A percentile compares a stretch with the other conserved stretches of the same genome.
Conservation (phyloP, 2,329 filamentous ascomycete species). For the Cyphellophora europaea region DNA sequence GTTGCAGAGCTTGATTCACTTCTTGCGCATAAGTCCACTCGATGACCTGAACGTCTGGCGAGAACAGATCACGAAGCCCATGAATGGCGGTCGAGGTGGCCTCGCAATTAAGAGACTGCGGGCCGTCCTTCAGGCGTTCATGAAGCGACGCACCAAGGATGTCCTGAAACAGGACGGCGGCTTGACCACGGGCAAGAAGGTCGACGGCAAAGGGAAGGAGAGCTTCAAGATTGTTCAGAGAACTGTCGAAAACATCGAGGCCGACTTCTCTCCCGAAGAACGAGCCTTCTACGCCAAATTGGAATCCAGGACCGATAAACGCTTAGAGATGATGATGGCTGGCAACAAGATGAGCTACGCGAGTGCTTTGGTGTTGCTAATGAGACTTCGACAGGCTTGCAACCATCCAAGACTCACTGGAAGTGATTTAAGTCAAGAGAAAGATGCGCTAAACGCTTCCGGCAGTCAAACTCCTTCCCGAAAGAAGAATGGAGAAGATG, state of each 20-base stretch:
- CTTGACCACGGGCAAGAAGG: conserved; percentile 59
- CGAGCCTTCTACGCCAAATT: conserved; percentile 77
- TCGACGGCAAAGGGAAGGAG: conserved; percentile 42
- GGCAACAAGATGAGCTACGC: conserved; percentile 77
- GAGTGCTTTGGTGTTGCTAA: conserved; percentile 82
- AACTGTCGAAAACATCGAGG: conserved; percentile 71
- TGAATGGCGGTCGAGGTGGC: conserved; percentile 83
- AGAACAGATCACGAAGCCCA: conserved; percentile 76
- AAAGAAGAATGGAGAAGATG: conserved; percentile 45
- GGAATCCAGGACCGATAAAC: conserved; percentile 74
- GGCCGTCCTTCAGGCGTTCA: conserved; percentile 79
- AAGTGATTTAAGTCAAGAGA: conserved; percentile 76
- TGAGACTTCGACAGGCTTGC: conserved; percentile 84
- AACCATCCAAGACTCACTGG: conserved; percentile 88
- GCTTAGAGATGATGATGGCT: conserved; percentile 80
- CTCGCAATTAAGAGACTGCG: conserved; percentile 82
- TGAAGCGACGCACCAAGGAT: conserved; percentile 97
- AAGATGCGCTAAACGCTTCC: conserved; percentile 41
- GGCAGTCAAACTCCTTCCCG: conserved; percentile 1
- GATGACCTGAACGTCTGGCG: conserved; percentile 82
- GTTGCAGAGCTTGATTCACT: conserved; percentile 84
- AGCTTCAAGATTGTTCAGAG: conserved; percentile 87
- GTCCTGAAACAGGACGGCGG: conserved; percentile 85
- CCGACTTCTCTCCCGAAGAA: conserved; percentile 71
- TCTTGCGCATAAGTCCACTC: conserved; percentile 85